Conservation (phyloP, 1,284 basidiomycete genomes). For the Schizophyllum commune region DNA sequence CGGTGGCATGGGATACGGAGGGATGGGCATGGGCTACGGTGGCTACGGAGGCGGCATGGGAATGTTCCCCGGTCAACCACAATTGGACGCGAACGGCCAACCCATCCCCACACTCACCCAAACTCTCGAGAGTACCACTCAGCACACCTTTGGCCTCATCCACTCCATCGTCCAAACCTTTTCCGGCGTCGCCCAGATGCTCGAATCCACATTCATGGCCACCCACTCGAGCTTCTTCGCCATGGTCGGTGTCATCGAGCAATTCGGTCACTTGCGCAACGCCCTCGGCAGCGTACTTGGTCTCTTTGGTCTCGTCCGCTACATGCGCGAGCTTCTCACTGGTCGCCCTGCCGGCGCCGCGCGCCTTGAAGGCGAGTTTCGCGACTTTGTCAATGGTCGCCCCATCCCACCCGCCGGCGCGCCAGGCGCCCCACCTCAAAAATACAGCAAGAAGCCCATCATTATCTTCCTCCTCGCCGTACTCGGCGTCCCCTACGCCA, state of each 20-base stretch:
- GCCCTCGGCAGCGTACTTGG: slow-evolving; percentile 93
- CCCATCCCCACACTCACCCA: slow-evolving; percentile 68
- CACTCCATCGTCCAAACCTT: slow-evolving; percentile 96
- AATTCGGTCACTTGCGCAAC: slow-evolving; percentile 86
- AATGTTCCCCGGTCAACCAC: slow-evolving; percentile 14
- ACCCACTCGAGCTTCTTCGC: slow-evolving; percentile 98
- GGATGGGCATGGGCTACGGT: slow-evolving; percentile 34
- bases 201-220: slow-evolving; percentile 98
- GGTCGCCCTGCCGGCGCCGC: slow-evolving; percentile 34
- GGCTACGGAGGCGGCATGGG: slow-evolving; percentile 38
- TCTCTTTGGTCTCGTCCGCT: slow-evolving; percentile 82
- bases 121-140: slow-evolving; percentile 83
- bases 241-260: slow-evolving; percentile 97
- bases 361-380: slow-evolving; percentile 51
- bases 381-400: slow-evolving; percentile 59
- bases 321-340: slow-evolving; percentile 65
- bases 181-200: slow-evolving; percentile 93
- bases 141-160: slow-evolving; percentile 89
- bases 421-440: slow-evolving; percentile 31
- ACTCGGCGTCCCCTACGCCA: slow-evolving; percentile 89
- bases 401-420: slow-evolving; percentile 28
- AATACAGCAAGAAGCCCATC: slow-evolving; percentile 83
- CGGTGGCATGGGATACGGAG: slow-evolving; percentile 28
- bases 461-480: slow-evolving; percentile 95
- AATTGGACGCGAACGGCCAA: slow-evolving; percentile 40